Conservation (phyloP, 768 basidiomycete species). For the Epithele typhae region DNA sequence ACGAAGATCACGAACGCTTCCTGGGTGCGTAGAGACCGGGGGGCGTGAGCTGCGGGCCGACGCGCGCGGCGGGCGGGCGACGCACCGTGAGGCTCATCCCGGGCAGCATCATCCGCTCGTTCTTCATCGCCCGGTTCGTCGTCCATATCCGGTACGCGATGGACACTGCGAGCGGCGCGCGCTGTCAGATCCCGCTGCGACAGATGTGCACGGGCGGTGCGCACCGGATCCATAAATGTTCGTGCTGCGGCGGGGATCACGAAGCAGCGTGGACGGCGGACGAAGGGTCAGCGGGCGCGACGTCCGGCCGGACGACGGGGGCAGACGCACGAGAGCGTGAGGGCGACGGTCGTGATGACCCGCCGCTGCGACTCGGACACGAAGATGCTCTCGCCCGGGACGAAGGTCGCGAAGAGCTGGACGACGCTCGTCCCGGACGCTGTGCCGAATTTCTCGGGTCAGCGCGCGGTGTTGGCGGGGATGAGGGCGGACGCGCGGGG, state of each 20-base stretch:
- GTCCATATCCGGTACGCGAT: conserved; percentile 10
- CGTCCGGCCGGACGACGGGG: no score
- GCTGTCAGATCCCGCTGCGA: not conserved
- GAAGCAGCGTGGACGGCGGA: no score
- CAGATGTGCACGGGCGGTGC: not conserved
- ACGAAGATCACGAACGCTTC: conserved; percentile 10
- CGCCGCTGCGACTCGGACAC: not conserved
- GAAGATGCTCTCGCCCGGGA: conserved; percentile 1
- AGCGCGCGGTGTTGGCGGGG: not conserved
- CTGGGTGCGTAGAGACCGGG: not conserved
- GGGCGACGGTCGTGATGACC: conserved; percentile 3
- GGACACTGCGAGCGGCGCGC: not conserved
- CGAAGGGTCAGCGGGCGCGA: not conserved
- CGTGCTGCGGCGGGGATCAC: not conserved
- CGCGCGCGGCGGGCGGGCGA: not conserved
- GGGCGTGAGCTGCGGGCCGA: not conserved
- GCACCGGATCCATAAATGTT: conserved; percentile 10
- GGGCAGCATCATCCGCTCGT: not conserved
- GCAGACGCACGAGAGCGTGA: conserved; percentile 4
- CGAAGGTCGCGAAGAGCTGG: conserved; percentile 4
- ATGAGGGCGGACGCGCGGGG: not conserved
- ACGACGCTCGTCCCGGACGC: conserved; percentile 7
- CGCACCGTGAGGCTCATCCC: not conserved
- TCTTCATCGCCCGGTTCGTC: conserved; percentile 4
- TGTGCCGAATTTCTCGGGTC: not conserved